A percentile compares a stretch with the other conserved stretches of the same genome.
Conservation (phyloP, 1,139 yeast species). For the Suhomyces coccinellae region DNA sequence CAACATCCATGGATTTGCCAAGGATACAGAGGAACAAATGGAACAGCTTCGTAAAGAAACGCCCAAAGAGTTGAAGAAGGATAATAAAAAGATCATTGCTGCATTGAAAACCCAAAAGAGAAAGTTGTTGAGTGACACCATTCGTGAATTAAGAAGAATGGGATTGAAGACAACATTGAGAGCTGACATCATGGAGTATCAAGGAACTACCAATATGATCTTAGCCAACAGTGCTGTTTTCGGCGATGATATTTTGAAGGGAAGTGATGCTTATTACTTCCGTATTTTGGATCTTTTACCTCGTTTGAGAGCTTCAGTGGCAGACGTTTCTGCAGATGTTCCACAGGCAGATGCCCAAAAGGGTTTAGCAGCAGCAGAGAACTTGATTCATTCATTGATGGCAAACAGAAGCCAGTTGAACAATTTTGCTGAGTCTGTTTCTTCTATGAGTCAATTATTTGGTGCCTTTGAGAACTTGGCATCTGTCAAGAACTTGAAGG, state of each 20-base stretch:
- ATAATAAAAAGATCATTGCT: slow-evolving; percentile 69
- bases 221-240: slow-evolving; percentile 57
- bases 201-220: slow-evolving; percentile 62
- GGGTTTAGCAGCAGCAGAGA: slow-evolving; percentile 80
- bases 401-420: slow-evolving; percentile 50
- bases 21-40: slow-evolving; percentile 56
- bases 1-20: slow-evolving; percentile 52
- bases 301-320: slow-evolving; percentile 64
- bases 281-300: slow-evolving; percentile 79
- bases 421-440: slow-evolving; percentile 26
- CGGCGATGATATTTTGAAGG: slow-evolving; percentile 36
- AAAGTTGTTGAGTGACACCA: slow-evolving; percentile 71
- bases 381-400: slow-evolving; percentile 57
- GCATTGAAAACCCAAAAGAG: slow-evolving; percentile 78
- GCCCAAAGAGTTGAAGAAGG: slow-evolving; percentile 69
- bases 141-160: slow-evolving; percentile 69
- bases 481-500: slow-evolving; percentile 15
- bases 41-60: slow-evolving; percentile 71
- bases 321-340: slow-evolving; percentile 67
- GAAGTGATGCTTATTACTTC: slow-evolving; percentile 62
- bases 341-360: slow-evolving; percentile 74
- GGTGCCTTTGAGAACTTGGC: slow-evolving; percentile 21
- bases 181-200: slow-evolving; percentile 61
- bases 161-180: slow-evolving; percentile 72
- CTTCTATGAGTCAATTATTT: slow-evolving; percentile 14